Conservation (phyloP, 345 rosid species). For the Microcos paniculata region DNA sequence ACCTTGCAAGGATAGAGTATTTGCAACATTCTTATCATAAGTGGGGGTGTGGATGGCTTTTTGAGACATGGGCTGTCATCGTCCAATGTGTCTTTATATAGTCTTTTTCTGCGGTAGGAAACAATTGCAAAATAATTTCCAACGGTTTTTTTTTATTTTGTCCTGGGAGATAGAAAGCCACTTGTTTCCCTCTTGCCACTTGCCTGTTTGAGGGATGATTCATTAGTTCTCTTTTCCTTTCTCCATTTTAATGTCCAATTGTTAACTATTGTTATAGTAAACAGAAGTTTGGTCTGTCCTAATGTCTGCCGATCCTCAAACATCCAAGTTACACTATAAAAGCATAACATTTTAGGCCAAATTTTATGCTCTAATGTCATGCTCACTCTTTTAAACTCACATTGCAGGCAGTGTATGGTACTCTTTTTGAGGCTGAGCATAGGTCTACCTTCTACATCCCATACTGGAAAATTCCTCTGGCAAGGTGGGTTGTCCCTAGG, state of each 20-base stretch:
- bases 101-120: not conserved
- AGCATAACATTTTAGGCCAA: not conserved
- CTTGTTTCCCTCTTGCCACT: not conserved
- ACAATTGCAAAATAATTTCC: not conserved
- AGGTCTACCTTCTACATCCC: constrained; percentile 95
- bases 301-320: not conserved
- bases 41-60: not conserved
- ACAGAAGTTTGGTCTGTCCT: not conserved
- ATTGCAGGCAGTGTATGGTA: constrained; percentile 89
- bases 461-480: constrained; percentile 90
- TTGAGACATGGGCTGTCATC: not conserved
- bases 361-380: not conserved
- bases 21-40: not conserved
- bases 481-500: constrained; percentile 89
- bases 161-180: not conserved
- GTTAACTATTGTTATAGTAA: not conserved
- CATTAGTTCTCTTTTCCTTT: not conserved
- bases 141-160: not conserved
- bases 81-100: not conserved
- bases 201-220: not conserved
- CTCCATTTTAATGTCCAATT: not conserved
- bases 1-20: not conserved
- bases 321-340: not conserved
- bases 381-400: not conserved
- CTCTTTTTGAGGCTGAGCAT: constrained; percentile 98